phyloP scores from a whole-genome alignment of 805 yeast species.

The Ogataea kodamae region DNA sequence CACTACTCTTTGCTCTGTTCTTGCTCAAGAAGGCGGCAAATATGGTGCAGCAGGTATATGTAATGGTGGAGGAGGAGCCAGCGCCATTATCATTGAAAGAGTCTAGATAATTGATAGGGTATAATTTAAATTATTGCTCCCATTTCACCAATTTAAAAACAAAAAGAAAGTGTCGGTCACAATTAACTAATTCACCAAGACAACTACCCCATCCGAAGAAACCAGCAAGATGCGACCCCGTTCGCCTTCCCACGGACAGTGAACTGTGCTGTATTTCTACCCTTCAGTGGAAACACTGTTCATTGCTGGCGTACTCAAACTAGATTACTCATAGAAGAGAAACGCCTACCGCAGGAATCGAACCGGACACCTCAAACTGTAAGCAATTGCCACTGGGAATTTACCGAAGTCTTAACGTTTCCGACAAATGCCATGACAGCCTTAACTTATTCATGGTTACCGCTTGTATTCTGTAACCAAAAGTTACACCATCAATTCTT shows the following conservation, averaged over 20 bases:
- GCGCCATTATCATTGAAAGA: slow-evolving; percentile 83
- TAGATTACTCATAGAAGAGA: slow-evolving; percentile 33
- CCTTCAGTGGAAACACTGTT: slow-evolving; percentile 38
- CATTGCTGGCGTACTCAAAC: slow-evolving; percentile 28
- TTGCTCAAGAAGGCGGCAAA: slow-evolving; percentile 81
- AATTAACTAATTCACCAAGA: slow-evolving; percentile 19
- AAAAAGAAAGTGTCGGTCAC: slow-evolving; percentile 21
- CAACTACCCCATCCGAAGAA: slow-evolving; percentile 24
- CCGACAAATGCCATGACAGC: slow-evolving; percentile 37
- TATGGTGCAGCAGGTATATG: slow-evolving; percentile 95
- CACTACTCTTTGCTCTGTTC: slow-evolving; percentile 77
- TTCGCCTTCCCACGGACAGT: slow-evolving; percentile 41
- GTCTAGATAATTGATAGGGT: slow-evolving; percentile 29
- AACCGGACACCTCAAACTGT: slow-evolving; percentile 41
- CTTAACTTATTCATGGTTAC: neutral
- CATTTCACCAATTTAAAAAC: no score
- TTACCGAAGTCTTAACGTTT: slow-evolving; percentile 26
- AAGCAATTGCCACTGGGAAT: slow-evolving; percentile 15
- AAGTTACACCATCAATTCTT: no score
- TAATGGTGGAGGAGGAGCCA: slow-evolving; percentile 99
- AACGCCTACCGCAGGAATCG: slow-evolving; percentile 39
- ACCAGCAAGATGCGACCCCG: slow-evolving; percentile 38
- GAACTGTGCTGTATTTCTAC: slow-evolving; percentile 45
- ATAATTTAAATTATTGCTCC: slow-evolving; percentile 2
- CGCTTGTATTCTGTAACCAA: no score